Conservation (phyloP, 441 rosid species). For the Raphanus hybrid region DNA sequence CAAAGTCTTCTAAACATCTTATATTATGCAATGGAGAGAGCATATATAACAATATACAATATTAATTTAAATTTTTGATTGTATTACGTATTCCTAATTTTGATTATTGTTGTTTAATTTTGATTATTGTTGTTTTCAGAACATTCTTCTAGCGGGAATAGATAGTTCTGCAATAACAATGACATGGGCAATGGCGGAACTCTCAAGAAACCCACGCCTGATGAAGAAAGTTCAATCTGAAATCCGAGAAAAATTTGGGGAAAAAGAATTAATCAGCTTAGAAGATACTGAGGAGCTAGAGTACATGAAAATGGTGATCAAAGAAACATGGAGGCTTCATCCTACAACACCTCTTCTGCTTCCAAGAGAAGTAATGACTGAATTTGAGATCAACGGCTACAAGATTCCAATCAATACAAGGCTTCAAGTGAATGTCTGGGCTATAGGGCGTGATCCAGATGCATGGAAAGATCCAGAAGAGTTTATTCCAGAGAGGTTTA, state of each 20-base stretch:
- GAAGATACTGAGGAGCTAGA: slow-evolving; percentile 10
- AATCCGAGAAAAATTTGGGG: slow-evolving; percentile 2
- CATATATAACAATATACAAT: not conserved
- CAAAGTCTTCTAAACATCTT: not conserved
- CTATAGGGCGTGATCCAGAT: slow-evolving; percentile 43
- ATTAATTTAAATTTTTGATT: not conserved
- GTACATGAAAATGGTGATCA: slow-evolving; percentile 39
- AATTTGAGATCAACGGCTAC: slow-evolving; percentile 25
- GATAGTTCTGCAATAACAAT: slow-evolving; percentile 22
- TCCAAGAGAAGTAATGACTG: slow-evolving; percentile 40
- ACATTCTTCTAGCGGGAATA: slow-evolving; percentile 12
- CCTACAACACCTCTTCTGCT: slow-evolving; percentile 41
- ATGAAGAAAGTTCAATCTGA: slow-evolving; percentile 23
- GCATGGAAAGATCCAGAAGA: slow-evolving; percentile 30
- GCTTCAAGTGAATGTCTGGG: slow-evolving; percentile 39
- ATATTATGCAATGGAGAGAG: not conserved
- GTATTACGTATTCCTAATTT: not conserved
- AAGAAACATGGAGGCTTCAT: slow-evolving; percentile 50
- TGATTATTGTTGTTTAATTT: too few species aligned
- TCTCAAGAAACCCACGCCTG: slow-evolving; percentile 3
- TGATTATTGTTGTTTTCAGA: not conserved
- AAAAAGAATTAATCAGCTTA: slow-evolving; percentile 2
- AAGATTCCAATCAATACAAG: not conserved
- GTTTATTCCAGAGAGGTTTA: slow-evolving; percentile 25
- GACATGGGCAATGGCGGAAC: slow-evolving; percentile 31